Evolutionary conservation across 2,329 filamentous ascomycete genomes (phyloP).

Genomic region (Coleophoma crateriformis): DNA sequence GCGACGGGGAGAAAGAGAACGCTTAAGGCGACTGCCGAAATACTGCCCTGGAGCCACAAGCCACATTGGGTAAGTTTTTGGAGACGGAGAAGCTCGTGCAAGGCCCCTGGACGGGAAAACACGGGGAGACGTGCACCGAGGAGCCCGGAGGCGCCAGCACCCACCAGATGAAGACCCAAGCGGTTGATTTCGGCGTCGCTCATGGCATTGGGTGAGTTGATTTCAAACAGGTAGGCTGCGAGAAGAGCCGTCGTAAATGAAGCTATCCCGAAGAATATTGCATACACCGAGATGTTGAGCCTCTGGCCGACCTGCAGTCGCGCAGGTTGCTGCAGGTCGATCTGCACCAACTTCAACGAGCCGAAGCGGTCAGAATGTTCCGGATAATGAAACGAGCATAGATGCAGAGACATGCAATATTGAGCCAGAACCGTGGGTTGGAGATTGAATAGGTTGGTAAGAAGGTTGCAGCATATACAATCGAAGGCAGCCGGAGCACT

Average conservation of each 20-base stretch:
- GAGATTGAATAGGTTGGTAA: not conserved
- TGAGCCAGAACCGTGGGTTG: conserved; percentile 1
- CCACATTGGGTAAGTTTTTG: not conserved
- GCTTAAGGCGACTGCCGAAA: not conserved
- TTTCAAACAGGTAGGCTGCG: not conserved
- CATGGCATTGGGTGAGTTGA: not conserved
- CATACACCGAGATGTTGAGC: not conserved
- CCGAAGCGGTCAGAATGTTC: not conserved
- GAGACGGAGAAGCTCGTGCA: not conserved
- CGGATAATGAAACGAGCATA: not conserved
- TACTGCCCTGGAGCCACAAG: not conserved
- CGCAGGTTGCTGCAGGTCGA: not conserved
- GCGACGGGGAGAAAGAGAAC: not conserved
- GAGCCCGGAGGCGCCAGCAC: not conserved
- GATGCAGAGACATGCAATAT: not conserved
- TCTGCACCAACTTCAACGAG: not conserved
- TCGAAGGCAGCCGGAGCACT: not conserved
- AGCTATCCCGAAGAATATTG: not conserved
- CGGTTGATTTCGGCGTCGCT: not conserved
- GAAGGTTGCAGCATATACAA: not conserved
- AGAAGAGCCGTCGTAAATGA: not conserved
- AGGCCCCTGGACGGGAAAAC: not conserved
- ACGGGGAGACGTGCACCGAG: not conserved
- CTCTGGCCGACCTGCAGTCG: not conserved
- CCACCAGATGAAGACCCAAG: not conserved